Evolutionary conservation across 495 filamentous ascomycete species (phyloP).

Genomic region (Neurospora sp.): DNA sequence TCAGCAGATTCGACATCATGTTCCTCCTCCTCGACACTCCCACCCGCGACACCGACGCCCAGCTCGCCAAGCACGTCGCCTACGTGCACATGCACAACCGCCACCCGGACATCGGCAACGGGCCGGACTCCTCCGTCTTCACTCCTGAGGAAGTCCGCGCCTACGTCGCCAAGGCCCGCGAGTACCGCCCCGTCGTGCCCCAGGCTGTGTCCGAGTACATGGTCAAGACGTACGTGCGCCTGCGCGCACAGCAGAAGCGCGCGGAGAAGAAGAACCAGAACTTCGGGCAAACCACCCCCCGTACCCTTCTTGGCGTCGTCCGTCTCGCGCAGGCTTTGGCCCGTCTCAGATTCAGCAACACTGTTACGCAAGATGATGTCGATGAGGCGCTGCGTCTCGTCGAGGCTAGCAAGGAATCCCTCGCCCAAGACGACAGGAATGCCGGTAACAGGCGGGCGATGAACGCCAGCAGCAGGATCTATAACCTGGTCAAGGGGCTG

Average conservation of each 20-base stretch:
- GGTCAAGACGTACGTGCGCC: conserved; percentile 86
- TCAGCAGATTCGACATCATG: conserved; percentile 94
- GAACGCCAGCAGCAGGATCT: conserved; percentile 82
- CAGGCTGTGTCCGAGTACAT: conserved; percentile 85
- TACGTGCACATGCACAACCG: conserved; percentile 96
- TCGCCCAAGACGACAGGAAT: conserved; percentile 57
- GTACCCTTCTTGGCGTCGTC: conserved; percentile 84
- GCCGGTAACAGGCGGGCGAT: conserved; percentile 51
- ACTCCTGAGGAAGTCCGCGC: conserved; percentile 85
- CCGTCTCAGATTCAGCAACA: conserved; percentile 73
- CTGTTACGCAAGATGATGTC: conserved; percentile 83
- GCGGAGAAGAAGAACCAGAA: conserved; percentile 82
- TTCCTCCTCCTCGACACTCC: conserved; percentile 95
- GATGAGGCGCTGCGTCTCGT: conserved; percentile 88
- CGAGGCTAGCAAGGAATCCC: conserved; percentile 81
- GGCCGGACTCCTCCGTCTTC: conserved; percentile 52
- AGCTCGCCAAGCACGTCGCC: conserved; percentile 90
- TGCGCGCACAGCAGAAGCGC: conserved; percentile 78
- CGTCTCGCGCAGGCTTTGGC: conserved; percentile 95
- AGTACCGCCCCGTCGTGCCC: conserved; percentile 76
- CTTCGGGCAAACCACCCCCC: conserved; percentile 85
- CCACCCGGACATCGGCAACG: conserved; percentile 68
- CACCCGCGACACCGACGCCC: conserved; percentile 75
- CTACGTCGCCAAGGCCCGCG: conserved; percentile 87
- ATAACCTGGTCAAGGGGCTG: conserved; percentile 79